These are phyloP conservation scores for Plectosphaerella plurivora DNA, from an alignment of 2,329 filamentous ascomycete genomes.

Conservation along the genomic window DNA sequence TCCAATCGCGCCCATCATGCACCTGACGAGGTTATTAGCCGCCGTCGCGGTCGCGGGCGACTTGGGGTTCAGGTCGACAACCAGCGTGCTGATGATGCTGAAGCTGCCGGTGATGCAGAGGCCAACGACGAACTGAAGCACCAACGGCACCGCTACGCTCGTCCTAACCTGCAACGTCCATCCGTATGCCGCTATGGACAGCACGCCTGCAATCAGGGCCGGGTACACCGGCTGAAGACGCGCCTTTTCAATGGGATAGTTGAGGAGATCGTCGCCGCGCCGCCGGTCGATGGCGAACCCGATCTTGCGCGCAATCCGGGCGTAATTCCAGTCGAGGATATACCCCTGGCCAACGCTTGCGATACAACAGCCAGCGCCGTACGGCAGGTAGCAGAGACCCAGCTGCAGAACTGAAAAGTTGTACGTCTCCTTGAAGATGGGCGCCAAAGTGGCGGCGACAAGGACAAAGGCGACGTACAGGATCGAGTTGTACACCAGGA, in stretches of 20 bases:
- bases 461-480: constrained; percentile 55
- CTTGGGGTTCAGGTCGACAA: constrained; percentile 59
- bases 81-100: constrained; percentile 56
- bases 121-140: constrained; percentile 53
- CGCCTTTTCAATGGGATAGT: constrained; percentile 51
- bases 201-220: constrained; percentile 48
- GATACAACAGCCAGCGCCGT: constrained; percentile 44
- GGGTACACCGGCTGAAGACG: constrained; percentile 51
- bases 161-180: constrained; percentile 50
- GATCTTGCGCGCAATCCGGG: constrained; percentile 56
- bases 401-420: constrained; percentile 44
- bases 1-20: constrained; percentile 53
- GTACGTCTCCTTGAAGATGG: constrained; percentile 47
- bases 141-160: constrained; percentile 49
- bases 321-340: constrained; percentile 64
- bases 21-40: constrained; percentile 61
- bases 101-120: constrained; percentile 58
- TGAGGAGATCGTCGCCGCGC: constrained; percentile 45
- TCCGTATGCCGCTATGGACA: constrained; percentile 49
- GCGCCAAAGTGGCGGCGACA: constrained; percentile 46
- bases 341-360: constrained; percentile 52
- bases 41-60: constrained; percentile 59
- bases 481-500: constrained; percentile 47
- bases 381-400: constrained; percentile 51
- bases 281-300: constrained; percentile 58